Evolutionary conservation across 2,329 filamentous ascomycete genomes (phyloP).

Genomic region (Arachnomyces sp.): DNA sequence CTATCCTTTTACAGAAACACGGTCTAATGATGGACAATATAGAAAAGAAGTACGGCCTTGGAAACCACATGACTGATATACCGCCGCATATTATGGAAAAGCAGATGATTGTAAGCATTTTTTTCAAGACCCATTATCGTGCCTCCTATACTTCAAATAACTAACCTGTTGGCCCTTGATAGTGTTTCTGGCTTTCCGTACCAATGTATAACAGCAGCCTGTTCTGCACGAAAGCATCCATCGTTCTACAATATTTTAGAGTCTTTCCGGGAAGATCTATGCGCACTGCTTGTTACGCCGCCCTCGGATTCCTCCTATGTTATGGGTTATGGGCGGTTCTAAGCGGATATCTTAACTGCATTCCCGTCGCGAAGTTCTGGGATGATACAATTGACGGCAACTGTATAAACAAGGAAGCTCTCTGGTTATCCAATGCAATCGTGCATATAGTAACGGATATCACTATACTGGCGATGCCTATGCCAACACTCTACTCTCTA

Average conservation of each 20-base stretch:
- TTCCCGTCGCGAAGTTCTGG: conserved; percentile 26
- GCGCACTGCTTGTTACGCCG: conserved; percentile 24
- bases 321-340: conserved; percentile 25
- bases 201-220: conserved; percentile 28
- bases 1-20: conserved; percentile 24
- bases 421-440: conserved; percentile 39
- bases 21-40: conserved; percentile 2
- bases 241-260: conserved; percentile 29
- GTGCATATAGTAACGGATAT: conserved; percentile 38
- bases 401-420: conserved; percentile 32
- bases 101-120: conserved; percentile 5
- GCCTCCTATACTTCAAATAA: neutral
- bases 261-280: conserved; percentile 25
- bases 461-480: conserved; percentile 37
- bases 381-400: conserved; percentile 17
- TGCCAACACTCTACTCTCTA: conserved; percentile 35
- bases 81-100: conserved; percentile 1
- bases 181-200: conserved; percentile 27
- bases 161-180: neutral
- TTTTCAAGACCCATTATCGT: neutral
- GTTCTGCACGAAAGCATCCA: conserved; percentile 27
- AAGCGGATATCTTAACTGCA: conserved; percentile 25
- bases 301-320: conserved; percentile 27
- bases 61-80: neutral
- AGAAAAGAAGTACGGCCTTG: conserved; percentile 1